Conservation (phyloP, 768 basidiomycete species). For the Tricholomella constricta region DNA sequence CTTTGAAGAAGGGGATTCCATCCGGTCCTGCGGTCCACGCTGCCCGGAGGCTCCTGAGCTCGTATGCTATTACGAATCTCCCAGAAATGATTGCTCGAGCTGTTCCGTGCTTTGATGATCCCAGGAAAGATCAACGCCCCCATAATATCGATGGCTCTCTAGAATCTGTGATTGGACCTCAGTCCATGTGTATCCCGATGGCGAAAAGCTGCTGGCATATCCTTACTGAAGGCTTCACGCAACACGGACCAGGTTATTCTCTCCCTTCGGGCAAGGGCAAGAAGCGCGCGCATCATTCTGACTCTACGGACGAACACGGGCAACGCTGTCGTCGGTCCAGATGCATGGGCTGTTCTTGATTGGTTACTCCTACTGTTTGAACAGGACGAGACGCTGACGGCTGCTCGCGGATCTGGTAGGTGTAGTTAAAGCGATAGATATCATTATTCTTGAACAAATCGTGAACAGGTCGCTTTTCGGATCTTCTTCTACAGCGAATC, state of each 20-base stretch:
- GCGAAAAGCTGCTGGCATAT: conserved; percentile 65
- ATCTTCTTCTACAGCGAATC: conserved; percentile 59
- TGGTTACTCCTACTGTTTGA: conserved; percentile 73
- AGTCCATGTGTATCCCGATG: conserved; percentile 53
- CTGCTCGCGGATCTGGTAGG: conserved; percentile 40
- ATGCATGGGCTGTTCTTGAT: conserved; percentile 73
- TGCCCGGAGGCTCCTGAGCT: conserved; percentile 55
- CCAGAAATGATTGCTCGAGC: conserved; percentile 55
- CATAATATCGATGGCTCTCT: conserved; percentile 35
- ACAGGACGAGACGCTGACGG: conserved; percentile 52
- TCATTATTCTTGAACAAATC: too few species aligned
- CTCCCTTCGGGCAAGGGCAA: conserved; percentile 38
- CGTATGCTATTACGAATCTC: conserved; percentile 57
- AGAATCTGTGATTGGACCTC: conserved; percentile 60
- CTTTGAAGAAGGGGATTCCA: conserved; percentile 39
- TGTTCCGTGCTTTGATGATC: conserved; percentile 49
- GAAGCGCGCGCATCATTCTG: conserved; percentile 26
- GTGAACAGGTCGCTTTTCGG: too few species aligned
- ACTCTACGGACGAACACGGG: conserved; percentile 15
- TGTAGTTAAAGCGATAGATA: too few species aligned
- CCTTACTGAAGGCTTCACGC: conserved; percentile 54
- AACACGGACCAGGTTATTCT: conserved; percentile 30
- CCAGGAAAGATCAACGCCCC: conserved; percentile 16
- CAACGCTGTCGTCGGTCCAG: conserved; percentile 48
- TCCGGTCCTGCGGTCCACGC: conserved; percentile 48